Evolutionary conservation across 805 yeast species (phyloP), one percentile per base, ranked within the genome.

Genomic region (Sugiyamaella lignohabitans): DNA sequence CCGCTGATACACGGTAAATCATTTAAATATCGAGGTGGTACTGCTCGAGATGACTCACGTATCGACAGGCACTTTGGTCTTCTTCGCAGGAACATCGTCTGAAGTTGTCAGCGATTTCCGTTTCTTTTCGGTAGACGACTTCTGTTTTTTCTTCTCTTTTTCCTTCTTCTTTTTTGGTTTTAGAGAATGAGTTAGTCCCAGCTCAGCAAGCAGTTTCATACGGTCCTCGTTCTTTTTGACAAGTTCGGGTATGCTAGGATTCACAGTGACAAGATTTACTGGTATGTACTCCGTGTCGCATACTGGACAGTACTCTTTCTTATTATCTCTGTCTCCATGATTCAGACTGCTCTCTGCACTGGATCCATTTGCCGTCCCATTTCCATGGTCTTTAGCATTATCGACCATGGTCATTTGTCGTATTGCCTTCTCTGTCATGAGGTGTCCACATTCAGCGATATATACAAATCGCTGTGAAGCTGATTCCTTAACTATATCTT

Each of bases 401-500:
- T 27, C 11, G 32, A 14, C 14, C 11, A 14, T 27, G 14, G 32
- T 8, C 8, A 14, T 27, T 27, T 27, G 32, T 8, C 32, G 32
- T 8, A 27, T 8, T 27, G 32, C 32, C 55, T 51, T 34, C 44
- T 48, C 32, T 8, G 58, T 34, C 42, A 57, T 48, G 3, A 53
- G 58, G 47, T 58, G 60, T 2, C 63, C 63, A 18, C 62, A 55
- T 17, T 52, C 55, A 2, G 64, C 73, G 1, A 75, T 45, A 58
- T 77, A 78, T 3, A 68, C 66, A 46, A 75, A 69, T n/a, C 53
- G 59, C 10, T 53, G 53, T 0, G 68, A 60, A 10, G 46, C 16
- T 11, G 49, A 45, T 40, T 62, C 61, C n/a, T 50, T 50, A 5
- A 60, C 55, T 2, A 74, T 53, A 2, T 55, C 54, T 20, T 64